A percentile compares a stretch with the other conserved stretches of the same genome.
These are phyloP conservation scores for Smithsoniella earleae DNA, from an alignment of 163 green algal genomes.

Conservation along the genomic window DNA sequence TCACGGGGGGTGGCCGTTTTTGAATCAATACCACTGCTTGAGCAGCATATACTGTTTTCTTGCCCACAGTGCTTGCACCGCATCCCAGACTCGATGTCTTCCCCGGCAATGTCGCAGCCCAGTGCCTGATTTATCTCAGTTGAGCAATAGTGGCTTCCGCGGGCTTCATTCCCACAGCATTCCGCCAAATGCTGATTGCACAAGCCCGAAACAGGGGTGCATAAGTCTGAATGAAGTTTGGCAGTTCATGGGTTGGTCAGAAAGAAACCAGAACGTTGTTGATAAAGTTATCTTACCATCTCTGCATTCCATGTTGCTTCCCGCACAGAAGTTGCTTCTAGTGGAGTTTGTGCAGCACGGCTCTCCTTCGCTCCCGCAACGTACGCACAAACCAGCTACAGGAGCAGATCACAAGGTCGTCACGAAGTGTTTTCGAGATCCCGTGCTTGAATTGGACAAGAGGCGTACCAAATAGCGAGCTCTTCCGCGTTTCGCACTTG, in stretches of 20 bases:
- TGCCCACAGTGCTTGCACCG: background rate
- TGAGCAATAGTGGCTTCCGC: background rate
- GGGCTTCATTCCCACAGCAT: background rate
- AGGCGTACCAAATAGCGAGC: background rate
- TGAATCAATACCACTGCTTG: background rate
- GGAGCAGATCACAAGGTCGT: background rate
- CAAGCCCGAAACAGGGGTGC: background rate
- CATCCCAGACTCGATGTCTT: background rate
- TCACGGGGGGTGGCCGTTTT: background rate
- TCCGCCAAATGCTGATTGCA: background rate
- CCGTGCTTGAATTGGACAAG: background rate
- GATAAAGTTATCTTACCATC: background rate
- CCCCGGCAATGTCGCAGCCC: background rate
- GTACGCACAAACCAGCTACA: background rate
- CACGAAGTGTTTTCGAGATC: background rate
- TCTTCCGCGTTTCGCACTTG: background rate
- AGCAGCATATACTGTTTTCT: background rate
- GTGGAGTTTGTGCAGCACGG: constrained; percentile 11
- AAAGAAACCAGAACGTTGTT: background rate
- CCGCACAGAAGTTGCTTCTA: background rate
- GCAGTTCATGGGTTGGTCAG: background rate
- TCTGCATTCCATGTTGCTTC: constrained; percentile 16
- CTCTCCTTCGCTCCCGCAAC: background rate
- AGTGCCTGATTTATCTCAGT: background rate
- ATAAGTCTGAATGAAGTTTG: background rate